Evolutionary conservation across 2,329 filamentous ascomycete species (phyloP).

Genomic region (Arthroderma sp.): DNA sequence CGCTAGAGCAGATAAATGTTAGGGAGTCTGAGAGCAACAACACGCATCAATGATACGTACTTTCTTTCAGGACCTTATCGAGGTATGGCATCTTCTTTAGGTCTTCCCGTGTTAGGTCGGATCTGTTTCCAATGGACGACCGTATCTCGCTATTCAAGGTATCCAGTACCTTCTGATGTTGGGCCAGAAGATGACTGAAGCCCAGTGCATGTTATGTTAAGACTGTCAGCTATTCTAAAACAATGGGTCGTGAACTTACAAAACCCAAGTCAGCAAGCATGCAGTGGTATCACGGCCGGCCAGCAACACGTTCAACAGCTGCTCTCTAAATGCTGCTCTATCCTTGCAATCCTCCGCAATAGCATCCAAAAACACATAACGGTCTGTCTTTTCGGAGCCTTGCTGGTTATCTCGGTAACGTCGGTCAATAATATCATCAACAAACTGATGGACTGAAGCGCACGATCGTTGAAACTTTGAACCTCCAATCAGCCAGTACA

Average conservation of each 20-base stretch:
- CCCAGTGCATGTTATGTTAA: too few species aligned
- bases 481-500: neutral
- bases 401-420: slow-evolving; percentile 46
- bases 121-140: neutral
- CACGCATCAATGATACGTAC: slow-evolving; percentile 7
- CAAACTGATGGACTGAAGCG: neutral
- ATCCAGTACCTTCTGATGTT: slow-evolving; percentile 34
- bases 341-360: slow-evolving; percentile 17
- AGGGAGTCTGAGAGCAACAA: slow-evolving; percentile 9
- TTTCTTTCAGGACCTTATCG: slow-evolving; percentile 7
- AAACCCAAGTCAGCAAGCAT: slow-evolving; percentile 31
- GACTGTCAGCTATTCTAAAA: slow-evolving; percentile 25
- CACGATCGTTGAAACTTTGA: neutral
- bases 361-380: slow-evolving; percentile 53
- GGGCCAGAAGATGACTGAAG: slow-evolving; percentile 28
- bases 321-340: slow-evolving; percentile 51
- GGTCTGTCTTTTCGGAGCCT: slow-evolving; percentile 49
- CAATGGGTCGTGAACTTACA: slow-evolving; percentile 33
- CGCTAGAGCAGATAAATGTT: slow-evolving; percentile 23
- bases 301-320: slow-evolving; percentile 51
- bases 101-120: slow-evolving; percentile 2
- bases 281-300: slow-evolving; percentile 44
- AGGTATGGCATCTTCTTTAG: slow-evolving; percentile 11
- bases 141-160: slow-evolving; percentile 40
- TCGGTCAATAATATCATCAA: neutral